Evolutionary conservation across 2,329 filamentous ascomycete genomes (phyloP), one percentile per base, ranked within the genome.

Genomic region (Endothia cerciana): DNA sequence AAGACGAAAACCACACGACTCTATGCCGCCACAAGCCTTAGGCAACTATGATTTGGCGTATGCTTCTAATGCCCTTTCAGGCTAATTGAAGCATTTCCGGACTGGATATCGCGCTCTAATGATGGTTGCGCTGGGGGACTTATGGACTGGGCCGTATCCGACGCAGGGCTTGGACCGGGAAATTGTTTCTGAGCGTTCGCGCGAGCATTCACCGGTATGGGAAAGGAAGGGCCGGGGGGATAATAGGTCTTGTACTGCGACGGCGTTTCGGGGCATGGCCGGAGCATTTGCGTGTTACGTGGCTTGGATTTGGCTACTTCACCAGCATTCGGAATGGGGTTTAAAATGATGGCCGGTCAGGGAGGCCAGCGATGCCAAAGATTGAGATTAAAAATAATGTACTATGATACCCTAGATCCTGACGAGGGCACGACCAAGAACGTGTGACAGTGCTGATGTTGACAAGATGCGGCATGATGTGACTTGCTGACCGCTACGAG

Each of bases 191-290:
- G 10, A 5, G 19, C 10, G 6, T 38, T 56, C 53, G 33, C n/a
- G 53, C 38, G 28, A 47, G 30, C 11, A 61, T 38, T 38, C 19
- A 38, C 19, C 17, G n/a, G 11, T 11, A 60, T 11, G 10, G 28
- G 43, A 25, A 38, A 19, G 36, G 17, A 33, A 36, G 17, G 8
- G 30, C n/a, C 11, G 22, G 36, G 30, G 17, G 15, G 4, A 10
- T 15, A 19, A 33, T 11, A 33, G 45, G 38, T 8, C 2, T 41
- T 65, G 63, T 63, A 65, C 62, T 59, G 60, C 51, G 59, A 64
- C 53, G 65, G 65, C 65, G 65, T 67, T 67, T 43, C 22, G 53
- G 43, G 13, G 6, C 17, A 43, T 55, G 25, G 22, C 22, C 5
- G 2, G 17, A n/a, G 15, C 38, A 13, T 59, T 45, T 59, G 38